A percentile compares a stretch with the other conserved stretches of the same genome.
phyloP scores from a whole-genome alignment of 805 yeast genomes.

The Ogataea nakhonphanomensis region DNA sequence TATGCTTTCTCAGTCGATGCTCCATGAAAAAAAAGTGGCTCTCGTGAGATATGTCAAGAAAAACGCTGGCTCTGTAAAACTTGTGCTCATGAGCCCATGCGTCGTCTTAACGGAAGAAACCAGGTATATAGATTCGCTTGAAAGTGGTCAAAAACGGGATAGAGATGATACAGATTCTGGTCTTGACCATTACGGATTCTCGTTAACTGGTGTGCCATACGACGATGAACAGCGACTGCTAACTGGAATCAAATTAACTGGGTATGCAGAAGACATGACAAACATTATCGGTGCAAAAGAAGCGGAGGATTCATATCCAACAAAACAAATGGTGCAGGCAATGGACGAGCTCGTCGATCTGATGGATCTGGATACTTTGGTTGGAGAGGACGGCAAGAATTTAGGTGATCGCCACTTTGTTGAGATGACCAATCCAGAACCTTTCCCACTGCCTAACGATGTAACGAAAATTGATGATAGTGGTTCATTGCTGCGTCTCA shows the following conservation, averaged over 20 bases:
- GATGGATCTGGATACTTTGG: constrained; percentile 38
- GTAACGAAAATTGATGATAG: constrained; percentile 4
- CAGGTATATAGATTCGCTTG: constrained; percentile 12
- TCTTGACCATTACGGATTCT: constrained; percentile 38
- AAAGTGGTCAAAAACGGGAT: constrained; percentile 21
- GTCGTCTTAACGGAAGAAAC: constrained; percentile 26
- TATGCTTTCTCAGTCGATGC: constrained; percentile 51
- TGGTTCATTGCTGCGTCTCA: constrained; percentile 3
- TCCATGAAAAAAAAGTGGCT: constrained; percentile 45
- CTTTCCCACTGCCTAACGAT: constrained; percentile 11
- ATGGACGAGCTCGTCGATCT: constrained; percentile 44
- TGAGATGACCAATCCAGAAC: constrained; percentile 22
- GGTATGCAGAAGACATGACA: constrained; percentile 27
- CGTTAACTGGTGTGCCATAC: constrained; percentile 60
- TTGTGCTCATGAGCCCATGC: constrained; percentile 55
- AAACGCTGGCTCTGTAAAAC: constrained; percentile 41
- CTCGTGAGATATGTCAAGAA: constrained; percentile 63
- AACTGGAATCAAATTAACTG: constrained; percentile 38
- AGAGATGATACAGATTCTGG: constrained; percentile 18
- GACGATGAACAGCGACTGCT: constrained; percentile 71
- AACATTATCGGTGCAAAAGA: constrained; percentile 19
- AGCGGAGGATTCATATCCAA: constrained; percentile 31
- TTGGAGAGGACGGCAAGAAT: constrained; percentile 19
- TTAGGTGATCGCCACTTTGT: constrained; percentile 15
- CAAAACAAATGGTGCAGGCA: constrained; percentile 34